Evolutionary conservation across 805 yeast species (phyloP).

Genomic region (Candida oleophila): DNA sequence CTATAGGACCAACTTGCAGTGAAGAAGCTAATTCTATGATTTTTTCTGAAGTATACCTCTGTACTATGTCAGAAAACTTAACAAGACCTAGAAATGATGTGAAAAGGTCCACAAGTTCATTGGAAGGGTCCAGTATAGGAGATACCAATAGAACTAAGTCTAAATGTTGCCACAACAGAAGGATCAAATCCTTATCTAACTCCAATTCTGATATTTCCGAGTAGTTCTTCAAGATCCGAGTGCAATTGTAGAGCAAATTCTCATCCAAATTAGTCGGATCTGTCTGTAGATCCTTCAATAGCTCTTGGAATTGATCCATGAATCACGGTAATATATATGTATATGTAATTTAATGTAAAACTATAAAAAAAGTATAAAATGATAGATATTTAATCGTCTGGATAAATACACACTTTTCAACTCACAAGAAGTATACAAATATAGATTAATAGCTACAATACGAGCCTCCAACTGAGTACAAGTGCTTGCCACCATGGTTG

Average conservation of each 20-base stretch:
- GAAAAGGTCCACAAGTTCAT: constrained; percentile 2
- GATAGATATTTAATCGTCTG: too few species aligned
- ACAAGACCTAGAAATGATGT: constrained; percentile 12
- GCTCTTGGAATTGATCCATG: not conserved
- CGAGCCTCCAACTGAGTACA: too few species aligned
- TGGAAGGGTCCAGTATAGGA: not conserved
- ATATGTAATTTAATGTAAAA: too few species aligned
- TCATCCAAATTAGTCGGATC: not conserved
- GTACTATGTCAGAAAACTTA: constrained; percentile 13
- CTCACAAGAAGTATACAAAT: too few species aligned
- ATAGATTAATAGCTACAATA: too few species aligned
- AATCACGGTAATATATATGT: not conserved
- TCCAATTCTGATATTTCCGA: not conserved
- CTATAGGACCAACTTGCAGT: constrained; percentile 4
- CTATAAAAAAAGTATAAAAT: not conserved
- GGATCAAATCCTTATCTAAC: not conserved
- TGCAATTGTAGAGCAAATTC: not conserved
- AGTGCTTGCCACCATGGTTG: too few species aligned
- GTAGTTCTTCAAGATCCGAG: not conserved
- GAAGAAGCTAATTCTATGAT: constrained; percentile 10
- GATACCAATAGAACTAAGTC: not conserved
- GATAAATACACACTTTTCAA: too few species aligned
- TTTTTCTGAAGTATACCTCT: constrained; percentile 14
- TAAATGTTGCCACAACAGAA: not conserved
- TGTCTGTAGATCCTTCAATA: not conserved